Evolutionary conservation across 2,329 filamentous ascomycete species (phyloP).

Genomic region (Colletotrichum trifolii): DNA sequence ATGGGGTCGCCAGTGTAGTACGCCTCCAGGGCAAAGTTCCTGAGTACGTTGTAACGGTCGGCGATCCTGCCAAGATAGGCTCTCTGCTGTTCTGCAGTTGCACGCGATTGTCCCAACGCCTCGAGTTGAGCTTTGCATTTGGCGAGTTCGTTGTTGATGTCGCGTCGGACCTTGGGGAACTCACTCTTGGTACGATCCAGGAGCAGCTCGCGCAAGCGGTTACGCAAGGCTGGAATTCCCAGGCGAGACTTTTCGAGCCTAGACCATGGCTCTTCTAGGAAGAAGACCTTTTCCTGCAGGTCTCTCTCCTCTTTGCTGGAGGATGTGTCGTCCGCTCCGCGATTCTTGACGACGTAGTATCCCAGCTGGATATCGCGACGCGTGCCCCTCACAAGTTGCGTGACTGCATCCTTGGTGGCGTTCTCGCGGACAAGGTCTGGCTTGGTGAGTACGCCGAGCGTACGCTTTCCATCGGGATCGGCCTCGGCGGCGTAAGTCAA

Average conservation of each 20-base stretch:
- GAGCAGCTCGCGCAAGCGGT: conserved; percentile 41
- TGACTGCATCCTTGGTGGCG: conserved; percentile 34
- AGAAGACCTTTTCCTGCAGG: conserved; percentile 7
- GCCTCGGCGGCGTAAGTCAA: conserved; percentile 48
- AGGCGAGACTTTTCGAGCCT: conserved; percentile 39
- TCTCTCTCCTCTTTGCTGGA: conserved; percentile 14
- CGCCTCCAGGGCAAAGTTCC: conserved; percentile 46
- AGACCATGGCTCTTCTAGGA: conserved; percentile 30
- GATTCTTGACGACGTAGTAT: conserved; percentile 41
- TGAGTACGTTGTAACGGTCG: conserved; percentile 43
- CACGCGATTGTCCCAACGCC: conserved; percentile 46
- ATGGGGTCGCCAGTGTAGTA: conserved; percentile 47
- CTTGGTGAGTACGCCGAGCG: conserved; percentile 60
- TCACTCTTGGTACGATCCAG: conserved; percentile 43
- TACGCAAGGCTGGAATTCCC: conserved; percentile 40
- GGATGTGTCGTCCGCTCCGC: conserved; percentile 38
- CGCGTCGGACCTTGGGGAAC: conserved; percentile 42
- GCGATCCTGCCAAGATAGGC: conserved; percentile 49
- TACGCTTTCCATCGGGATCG: conserved; percentile 54
- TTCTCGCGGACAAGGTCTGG: conserved; percentile 51
- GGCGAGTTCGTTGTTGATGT: conserved; percentile 35
- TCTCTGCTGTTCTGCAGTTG: conserved; percentile 45
- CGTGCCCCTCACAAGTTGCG: conserved; percentile 37
- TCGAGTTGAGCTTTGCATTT: conserved; percentile 37
- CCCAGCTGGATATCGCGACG: conserved; percentile 38